Evolutionary conservation across 352 stramenopile genomes (phyloP).

Genomic region (Phytophthora kernoviae): DNA sequence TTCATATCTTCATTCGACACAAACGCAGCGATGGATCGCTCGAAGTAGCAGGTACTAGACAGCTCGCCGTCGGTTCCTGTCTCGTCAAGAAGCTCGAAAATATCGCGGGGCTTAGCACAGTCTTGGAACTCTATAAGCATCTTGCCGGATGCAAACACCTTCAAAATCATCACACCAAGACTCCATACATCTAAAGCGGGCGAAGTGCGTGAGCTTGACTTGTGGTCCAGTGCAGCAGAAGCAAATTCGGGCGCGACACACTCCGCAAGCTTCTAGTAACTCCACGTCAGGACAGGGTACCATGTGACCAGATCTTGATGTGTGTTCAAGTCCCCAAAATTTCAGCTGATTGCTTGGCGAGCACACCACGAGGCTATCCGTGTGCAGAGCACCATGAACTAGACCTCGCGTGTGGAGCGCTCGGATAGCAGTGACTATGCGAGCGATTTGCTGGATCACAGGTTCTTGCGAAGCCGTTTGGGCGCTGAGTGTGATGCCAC

Average conservation of each 20-base stretch:
- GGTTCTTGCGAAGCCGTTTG: conserved; percentile 31
- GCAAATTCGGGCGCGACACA: conserved; percentile 58
- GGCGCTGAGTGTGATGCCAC: conserved; percentile 40
- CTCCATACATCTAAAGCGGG: conserved; percentile 63
- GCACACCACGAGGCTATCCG: conserved; percentile 45
- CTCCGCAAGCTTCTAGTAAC: conserved; percentile 29
- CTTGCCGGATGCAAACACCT: conserved; percentile 51
- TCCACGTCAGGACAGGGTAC: conserved; percentile 12
- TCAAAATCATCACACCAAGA: conserved; percentile 61
- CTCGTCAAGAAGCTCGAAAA: conserved; percentile 39
- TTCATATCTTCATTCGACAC: conserved; percentile 50
- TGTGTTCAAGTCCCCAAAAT: conserved; percentile 58
- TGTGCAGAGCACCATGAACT: conserved; percentile 58
- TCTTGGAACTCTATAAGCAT: conserved; percentile 54
- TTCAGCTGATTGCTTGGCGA: conserved; percentile 43
- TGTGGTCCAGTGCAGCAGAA: conserved; percentile 32
- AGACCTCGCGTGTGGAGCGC: conserved; percentile 53
- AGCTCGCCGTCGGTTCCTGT: conserved; percentile 6
- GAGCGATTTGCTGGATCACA: conserved; percentile 40
- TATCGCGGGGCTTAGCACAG: conserved; percentile 34
- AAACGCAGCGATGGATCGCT: conserved; percentile 55
- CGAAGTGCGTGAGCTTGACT: conserved; percentile 26
- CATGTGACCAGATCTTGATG: conserved; percentile 30
- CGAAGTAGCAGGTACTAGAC: conserved; percentile 40
- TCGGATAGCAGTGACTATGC: conserved; percentile 42